These are phyloP conservation scores for Cryphonectria japonica DNA, from an alignment of 2,329 filamentous ascomycete genomes.

Conservation along the genomic window DNA sequence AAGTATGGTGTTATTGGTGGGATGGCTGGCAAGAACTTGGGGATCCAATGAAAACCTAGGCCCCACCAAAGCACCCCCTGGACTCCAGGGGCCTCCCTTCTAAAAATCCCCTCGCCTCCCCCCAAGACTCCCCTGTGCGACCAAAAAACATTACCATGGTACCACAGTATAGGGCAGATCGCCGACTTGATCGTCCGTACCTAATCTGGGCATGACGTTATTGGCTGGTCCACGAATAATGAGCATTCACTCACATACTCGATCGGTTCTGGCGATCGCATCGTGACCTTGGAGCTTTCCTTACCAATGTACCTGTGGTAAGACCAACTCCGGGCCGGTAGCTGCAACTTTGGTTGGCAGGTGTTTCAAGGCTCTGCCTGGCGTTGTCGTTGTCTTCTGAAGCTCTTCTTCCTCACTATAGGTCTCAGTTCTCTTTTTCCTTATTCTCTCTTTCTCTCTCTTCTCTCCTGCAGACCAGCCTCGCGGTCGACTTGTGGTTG, in stretches of 20 bases:
- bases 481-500: background rate
- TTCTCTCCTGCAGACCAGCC: background rate
- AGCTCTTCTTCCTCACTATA: no score
- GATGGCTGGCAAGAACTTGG: background rate
- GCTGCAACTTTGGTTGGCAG: background rate
- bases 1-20: background rate
- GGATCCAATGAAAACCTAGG: background rate
- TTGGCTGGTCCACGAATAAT: background rate
- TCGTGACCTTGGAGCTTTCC: background rate
- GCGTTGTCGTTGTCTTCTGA: background rate
- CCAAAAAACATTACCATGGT: no score
- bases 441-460: background rate
- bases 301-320: background rate
- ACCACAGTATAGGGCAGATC: background rate
- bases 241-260: background rate
- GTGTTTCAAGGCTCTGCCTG: background rate
- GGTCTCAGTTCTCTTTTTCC: background rate
- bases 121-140: background rate
- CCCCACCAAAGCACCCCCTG: no score
- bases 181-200: slow-evolving; percentile 7
- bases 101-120: background rate
- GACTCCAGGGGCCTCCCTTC: background rate
- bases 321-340: background rate
- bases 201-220: slow-evolving; percentile 7
- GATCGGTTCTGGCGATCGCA: background rate